These are phyloP conservation scores for Dictyostelium purpureum DNA, from an alignment of 78 protist species.

Conservation along the genomic window DNA sequence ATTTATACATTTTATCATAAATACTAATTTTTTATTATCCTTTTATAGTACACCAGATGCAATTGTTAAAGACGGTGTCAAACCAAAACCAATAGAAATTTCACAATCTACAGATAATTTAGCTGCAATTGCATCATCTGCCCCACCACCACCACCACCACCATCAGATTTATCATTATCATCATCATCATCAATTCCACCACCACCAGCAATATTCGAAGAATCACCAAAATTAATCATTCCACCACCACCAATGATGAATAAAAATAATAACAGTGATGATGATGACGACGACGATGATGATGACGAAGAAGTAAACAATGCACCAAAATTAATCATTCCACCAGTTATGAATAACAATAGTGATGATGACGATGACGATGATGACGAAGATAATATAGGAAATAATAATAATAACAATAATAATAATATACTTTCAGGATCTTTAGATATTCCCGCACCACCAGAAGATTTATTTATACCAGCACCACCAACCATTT, in stretches of 20 bases:
- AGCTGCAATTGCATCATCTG: background rate
- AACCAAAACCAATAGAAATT: slow-evolving; percentile 19
- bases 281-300: background rate
- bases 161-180: background rate
- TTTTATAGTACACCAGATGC: no score
- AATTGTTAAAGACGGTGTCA: no score
- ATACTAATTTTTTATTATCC: no score
- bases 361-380: slow-evolving; percentile 5
- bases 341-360: background rate
- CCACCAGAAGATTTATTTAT: slow-evolving; percentile 41
- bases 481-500: slow-evolving; percentile 11
- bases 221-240: background rate
- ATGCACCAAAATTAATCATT: background rate
- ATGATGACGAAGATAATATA: slow-evolving; percentile 30
- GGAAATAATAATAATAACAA: background rate
- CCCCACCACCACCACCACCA: background rate
- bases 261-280: background rate
- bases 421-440: background rate
- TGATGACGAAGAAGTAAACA: background rate
- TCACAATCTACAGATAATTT: slow-evolving; percentile 16
- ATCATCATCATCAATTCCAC: background rate
- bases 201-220: no score
- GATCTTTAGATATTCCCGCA: background rate
- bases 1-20: no score
- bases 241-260: background rate